Conservation (phyloP, 2,329 filamentous ascomycete species). For the Fusarium tuaranense region DNA sequence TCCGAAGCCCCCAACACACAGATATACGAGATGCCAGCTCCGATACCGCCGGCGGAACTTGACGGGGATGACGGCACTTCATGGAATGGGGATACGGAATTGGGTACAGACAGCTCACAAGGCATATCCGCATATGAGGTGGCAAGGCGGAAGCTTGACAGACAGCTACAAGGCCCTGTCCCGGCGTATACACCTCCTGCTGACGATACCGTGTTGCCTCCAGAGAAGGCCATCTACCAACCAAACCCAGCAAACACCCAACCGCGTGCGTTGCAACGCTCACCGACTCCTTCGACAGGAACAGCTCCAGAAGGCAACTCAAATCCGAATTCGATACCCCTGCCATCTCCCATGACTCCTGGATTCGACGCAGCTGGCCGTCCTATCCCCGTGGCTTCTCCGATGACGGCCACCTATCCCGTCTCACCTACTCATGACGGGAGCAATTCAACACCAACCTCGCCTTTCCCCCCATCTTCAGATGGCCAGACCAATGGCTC, state of each 20-base stretch:
- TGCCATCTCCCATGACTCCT: slow-evolving; percentile 60
- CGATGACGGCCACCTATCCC: slow-evolving; percentile 51
- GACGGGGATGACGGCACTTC: slow-evolving; percentile 56
- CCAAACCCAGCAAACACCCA: slow-evolving; percentile 31
- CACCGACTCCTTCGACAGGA: slow-evolving; percentile 33
- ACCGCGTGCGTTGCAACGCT: slow-evolving; percentile 28
- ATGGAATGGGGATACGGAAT: slow-evolving; percentile 53
- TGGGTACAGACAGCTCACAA: slow-evolving; percentile 55
- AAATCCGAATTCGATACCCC: slow-evolving; percentile 52
- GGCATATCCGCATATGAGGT: slow-evolving; percentile 62
- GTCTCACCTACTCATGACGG: slow-evolving; percentile 28
- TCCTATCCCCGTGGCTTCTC: slow-evolving; percentile 55
- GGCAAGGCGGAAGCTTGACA: slow-evolving; percentile 62
- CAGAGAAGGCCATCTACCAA: slow-evolving; percentile 47
- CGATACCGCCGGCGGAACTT: slow-evolving; percentile 60
- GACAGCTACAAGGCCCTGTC: slow-evolving; percentile 62
- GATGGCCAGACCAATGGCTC: slow-evolving; percentile 22
- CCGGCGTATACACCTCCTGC: slow-evolving; percentile 61
- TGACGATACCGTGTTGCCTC: slow-evolving; percentile 39
- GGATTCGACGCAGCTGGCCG: slow-evolving; percentile 57
- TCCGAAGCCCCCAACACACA: slow-evolving; percentile 57
- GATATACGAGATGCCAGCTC: slow-evolving; percentile 64
- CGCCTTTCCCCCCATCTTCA: slow-evolving; percentile 27
- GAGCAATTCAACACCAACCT: slow-evolving; percentile 26
- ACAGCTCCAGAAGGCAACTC: slow-evolving; percentile 35